Evolutionary conservation across 73 alveolate genomes (phyloP).

Genomic region (Tetrahymena malaccensis): DNA sequence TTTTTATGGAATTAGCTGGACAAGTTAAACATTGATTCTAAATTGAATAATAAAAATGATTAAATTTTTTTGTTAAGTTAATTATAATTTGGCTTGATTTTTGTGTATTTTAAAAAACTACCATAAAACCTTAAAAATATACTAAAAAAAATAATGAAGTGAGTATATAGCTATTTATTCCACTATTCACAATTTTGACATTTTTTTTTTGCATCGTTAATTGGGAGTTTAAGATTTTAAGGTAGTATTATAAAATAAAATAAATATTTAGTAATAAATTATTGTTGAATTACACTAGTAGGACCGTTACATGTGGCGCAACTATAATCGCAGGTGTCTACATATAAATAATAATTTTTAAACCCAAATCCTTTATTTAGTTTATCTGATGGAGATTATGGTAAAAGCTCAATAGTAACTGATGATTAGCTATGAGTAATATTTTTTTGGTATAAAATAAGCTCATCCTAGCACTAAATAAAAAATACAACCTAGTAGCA

Average conservation of each 20-base stretch:
- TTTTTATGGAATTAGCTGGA: neutral
- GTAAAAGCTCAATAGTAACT: neutral
- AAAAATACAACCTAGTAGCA: neutral
- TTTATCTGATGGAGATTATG: neutral
- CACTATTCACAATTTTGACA: no score
- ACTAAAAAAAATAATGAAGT: no score
- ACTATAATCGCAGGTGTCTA: neutral
- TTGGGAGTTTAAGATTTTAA: no score
- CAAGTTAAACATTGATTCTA: neutral
- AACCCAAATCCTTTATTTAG: neutral
- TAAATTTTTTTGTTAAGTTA: no score
- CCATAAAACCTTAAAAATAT: no score
- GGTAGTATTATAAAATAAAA: neutral
- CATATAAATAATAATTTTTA: neutral
- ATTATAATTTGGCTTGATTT: no score
- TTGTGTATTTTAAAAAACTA: no score
- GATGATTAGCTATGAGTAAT: neutral
- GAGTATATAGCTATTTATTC: no score
- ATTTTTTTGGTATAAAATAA: neutral
- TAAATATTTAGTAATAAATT: neutral
- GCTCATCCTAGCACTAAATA: neutral
- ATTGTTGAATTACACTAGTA: neutral
- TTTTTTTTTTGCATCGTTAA: no score
- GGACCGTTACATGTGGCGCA: neutral
- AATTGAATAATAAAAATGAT: no score